Evolutionary conservation across 352 stramenopile genomes (phyloP).

Genomic region (Globisporangium spinosum): DNA sequence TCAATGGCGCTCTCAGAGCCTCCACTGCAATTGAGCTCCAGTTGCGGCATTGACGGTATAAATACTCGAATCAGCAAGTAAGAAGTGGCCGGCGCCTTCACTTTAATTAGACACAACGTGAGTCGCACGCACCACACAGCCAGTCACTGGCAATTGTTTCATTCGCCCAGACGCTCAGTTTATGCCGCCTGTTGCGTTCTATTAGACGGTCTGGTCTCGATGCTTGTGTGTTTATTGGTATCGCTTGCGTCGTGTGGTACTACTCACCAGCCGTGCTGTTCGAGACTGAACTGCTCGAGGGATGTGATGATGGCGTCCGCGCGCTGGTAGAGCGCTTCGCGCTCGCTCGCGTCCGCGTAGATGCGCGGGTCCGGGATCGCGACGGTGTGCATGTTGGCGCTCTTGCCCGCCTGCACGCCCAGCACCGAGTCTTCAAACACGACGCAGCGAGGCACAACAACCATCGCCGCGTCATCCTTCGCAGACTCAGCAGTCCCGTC

Average conservation of each 20-base stretch:
- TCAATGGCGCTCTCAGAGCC: too few relatives aligned
- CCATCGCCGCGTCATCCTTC: too few relatives aligned
- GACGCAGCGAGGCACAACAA: constrained; percentile 29
- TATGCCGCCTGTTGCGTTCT: too few relatives aligned
- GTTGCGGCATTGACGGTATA: too few relatives aligned
- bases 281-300: constrained; percentile 52
- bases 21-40: too few relatives aligned
- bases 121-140: too few relatives aligned
- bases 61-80: too few relatives aligned
- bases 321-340: constrained; percentile 42
- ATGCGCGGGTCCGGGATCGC: constrained; percentile 69
- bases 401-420: constrained; percentile 58
- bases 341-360: constrained; percentile 43
- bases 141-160: too few relatives aligned
- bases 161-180: not conserved
- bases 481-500: too few relatives aligned
- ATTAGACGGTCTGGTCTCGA: not conserved
- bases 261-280: constrained; percentile 46
- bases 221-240: not conserved
- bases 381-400: constrained; percentile 65
- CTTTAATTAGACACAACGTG: too few relatives aligned
- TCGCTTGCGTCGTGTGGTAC: not conserved
- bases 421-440: constrained; percentile 80
- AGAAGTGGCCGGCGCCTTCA: too few relatives aligned
- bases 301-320: constrained; percentile 64